A percentile compares a stretch with the other conserved stretches of the same genome.
Evolutionary conservation across 73 alveolate species (phyloP).

Genomic region (Tetrahymena malaccensis): DNA sequence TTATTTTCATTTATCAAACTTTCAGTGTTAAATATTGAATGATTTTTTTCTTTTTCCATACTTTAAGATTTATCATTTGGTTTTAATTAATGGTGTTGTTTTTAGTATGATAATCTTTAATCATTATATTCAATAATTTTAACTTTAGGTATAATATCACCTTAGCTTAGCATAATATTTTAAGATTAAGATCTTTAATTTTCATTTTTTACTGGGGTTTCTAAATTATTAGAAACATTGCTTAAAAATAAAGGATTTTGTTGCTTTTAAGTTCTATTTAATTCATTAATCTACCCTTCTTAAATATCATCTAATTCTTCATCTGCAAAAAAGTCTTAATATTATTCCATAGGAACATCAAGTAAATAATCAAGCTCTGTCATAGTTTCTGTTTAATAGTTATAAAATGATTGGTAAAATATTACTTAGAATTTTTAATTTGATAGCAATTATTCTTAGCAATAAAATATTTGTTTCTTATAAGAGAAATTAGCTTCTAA

Average conservation of each 20-base stretch:
- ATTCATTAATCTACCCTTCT: background rate
- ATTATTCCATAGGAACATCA: background rate
- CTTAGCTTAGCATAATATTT: background rate
- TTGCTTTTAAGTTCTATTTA: background rate
- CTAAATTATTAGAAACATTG: background rate
- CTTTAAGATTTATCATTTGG: background rate
- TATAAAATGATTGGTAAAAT: too few relatives aligned
- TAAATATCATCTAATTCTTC: background rate
- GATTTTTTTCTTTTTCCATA: background rate
- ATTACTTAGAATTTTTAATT: too few relatives aligned
- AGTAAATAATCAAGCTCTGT: background rate
- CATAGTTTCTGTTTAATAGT: background rate
- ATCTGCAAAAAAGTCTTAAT: background rate
- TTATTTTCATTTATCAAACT: background rate
- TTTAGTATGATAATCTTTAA: background rate
- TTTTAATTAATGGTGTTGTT: background rate
- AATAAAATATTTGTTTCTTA: too few relatives aligned
- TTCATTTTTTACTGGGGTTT: background rate
- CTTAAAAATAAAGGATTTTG: background rate
- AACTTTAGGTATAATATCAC: background rate
- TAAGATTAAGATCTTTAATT: background rate
- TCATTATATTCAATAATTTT: background rate
- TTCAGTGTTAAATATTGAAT: background rate
- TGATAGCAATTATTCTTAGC: too few relatives aligned
- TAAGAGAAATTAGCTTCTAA: background rate